These are phyloP conservation scores for Scheffersomyces spartinae DNA, from an alignment of 805 yeast species.

Conservation along the genomic window DNA sequence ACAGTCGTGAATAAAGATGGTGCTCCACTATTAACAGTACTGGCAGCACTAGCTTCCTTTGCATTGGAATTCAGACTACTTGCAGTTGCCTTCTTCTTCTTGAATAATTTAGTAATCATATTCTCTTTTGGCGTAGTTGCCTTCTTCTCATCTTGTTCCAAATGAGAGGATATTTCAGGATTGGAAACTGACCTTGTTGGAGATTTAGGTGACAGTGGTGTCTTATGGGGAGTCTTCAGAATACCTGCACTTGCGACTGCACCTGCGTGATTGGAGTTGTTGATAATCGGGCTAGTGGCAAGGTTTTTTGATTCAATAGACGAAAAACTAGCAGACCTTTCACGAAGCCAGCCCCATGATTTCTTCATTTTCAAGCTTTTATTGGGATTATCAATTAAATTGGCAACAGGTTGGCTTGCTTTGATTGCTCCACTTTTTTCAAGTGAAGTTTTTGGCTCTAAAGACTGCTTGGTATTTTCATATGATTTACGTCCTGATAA, in stretches of 20 bases:
- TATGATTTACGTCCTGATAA: too few relatives aligned
- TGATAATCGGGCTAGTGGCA: too few relatives aligned
- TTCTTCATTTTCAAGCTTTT: conserved; percentile 23
- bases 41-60: too few relatives aligned
- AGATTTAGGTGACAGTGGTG: too few relatives aligned
- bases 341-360: conserved; percentile 30
- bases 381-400: conserved; percentile 6
- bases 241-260: too few relatives aligned
- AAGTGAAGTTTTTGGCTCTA: neutral
- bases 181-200: conserved; percentile 1
- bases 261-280: too few relatives aligned
- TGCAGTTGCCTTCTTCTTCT: conserved; percentile 13
- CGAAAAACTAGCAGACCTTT: conserved; percentile 20
- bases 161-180: neutral
- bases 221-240: too few relatives aligned
- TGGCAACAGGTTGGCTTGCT: conserved; percentile 1
- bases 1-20: too few relatives aligned
- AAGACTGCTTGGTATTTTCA: conserved; percentile 7
- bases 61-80: too few relatives aligned
- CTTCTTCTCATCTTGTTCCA: neutral
- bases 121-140: conserved; percentile 16
- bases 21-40: too few relatives aligned
- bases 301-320: conserved; percentile 12
- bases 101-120: conserved; percentile 29
- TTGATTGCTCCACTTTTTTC: conserved; percentile 1